phyloP scores from a whole-genome alignment of 495 filamentous ascomycete species.

The Tuber brumale region DNA sequence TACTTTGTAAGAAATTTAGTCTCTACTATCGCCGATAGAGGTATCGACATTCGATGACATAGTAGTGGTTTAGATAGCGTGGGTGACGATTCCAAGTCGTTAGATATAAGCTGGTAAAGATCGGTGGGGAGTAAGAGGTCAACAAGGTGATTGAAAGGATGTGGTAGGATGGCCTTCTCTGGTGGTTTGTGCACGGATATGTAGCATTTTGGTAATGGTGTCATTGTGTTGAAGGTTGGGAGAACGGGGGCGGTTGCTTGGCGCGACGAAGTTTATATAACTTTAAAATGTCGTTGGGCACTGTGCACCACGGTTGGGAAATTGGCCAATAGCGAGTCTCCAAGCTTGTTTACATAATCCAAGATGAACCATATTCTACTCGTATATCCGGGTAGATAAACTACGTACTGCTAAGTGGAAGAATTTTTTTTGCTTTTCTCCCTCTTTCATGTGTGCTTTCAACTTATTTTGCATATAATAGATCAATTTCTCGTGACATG shows the following conservation, averaged over 20 bases:
- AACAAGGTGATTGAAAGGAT: constrained; percentile 72
- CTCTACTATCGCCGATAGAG: constrained; percentile 62
- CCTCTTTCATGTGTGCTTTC: too few relatives aligned
- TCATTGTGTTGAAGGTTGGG: constrained; percentile 13
- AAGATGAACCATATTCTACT: neutral
- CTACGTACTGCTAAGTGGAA: too few relatives aligned
- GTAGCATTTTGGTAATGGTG: constrained; percentile 45
- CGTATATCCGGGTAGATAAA: too few relatives aligned
- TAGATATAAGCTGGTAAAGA: constrained; percentile 53
- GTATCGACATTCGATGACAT: constrained; percentile 69
- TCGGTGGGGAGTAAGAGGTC: constrained; percentile 71
- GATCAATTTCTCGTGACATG: too few relatives aligned
- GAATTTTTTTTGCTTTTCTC: too few relatives aligned
- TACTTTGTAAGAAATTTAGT: constrained; percentile 78
- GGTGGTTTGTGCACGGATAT: constrained; percentile 65
- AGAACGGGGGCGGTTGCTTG: neutral
- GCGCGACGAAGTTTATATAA: neutral
- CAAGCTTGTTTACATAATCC: neutral
- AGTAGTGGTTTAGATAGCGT: constrained; percentile 43
- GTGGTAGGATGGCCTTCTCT: constrained; percentile 60
- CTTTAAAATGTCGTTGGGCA: neutral
- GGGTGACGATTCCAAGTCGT: constrained; percentile 49
- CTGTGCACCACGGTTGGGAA: neutral
- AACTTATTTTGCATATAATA: too few relatives aligned
- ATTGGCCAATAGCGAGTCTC: neutral